Evolutionary conservation across 805 yeast genomes (phyloP).

Genomic region (Metschnikowia hibisci): DNA sequence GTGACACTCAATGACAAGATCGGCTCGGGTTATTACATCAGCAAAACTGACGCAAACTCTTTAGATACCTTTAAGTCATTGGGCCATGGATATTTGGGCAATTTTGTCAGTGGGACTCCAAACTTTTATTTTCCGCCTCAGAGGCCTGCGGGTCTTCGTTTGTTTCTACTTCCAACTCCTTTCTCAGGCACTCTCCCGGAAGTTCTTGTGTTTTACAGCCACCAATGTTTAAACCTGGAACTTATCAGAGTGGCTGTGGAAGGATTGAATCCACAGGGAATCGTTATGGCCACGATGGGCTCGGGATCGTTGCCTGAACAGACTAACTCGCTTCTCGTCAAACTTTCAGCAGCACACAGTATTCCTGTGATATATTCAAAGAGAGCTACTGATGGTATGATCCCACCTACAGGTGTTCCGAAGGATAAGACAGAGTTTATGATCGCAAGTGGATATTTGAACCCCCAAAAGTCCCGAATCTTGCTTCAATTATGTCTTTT

Average conservation of each 20-base stretch:
- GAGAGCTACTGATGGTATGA: conserved; percentile 69
- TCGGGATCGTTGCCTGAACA: conserved; percentile 59
- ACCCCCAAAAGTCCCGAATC: conserved; percentile 62
- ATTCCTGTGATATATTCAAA: conserved; percentile 63
- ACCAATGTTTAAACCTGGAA: conserved; percentile 54
- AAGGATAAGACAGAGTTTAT: conserved; percentile 12
- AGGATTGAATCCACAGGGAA: conserved; percentile 45
- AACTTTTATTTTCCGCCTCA: conserved; percentile 63
- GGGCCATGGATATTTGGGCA: conserved; percentile 69
- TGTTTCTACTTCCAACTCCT: conserved; percentile 17
- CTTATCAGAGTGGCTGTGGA: conserved; percentile 46
- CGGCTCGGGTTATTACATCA: conserved; percentile 65
- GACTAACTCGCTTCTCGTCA: conserved; percentile 43
- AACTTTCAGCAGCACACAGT: conserved; percentile 32
- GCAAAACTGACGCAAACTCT: conserved; percentile 67
- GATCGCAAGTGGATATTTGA: conserved; percentile 61
- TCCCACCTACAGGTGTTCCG: conserved; percentile 49
- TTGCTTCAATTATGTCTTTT: conserved; percentile 53
- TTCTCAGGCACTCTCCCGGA: conserved; percentile 30
- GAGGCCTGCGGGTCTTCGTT: conserved; percentile 49
- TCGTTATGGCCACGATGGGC: conserved; percentile 67
- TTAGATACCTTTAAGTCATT: conserved; percentile 64
- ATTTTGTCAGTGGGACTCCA: conserved; percentile 61
- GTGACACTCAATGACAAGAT: conserved; percentile 67
- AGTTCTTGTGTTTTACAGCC: conserved; percentile 56